A percentile compares a stretch with the other conserved stretches of the same genome.
These are phyloP conservation scores for Theobroma grandiflorum DNA, from an alignment of 441 rosid genomes.

Conservation along the genomic window DNA sequence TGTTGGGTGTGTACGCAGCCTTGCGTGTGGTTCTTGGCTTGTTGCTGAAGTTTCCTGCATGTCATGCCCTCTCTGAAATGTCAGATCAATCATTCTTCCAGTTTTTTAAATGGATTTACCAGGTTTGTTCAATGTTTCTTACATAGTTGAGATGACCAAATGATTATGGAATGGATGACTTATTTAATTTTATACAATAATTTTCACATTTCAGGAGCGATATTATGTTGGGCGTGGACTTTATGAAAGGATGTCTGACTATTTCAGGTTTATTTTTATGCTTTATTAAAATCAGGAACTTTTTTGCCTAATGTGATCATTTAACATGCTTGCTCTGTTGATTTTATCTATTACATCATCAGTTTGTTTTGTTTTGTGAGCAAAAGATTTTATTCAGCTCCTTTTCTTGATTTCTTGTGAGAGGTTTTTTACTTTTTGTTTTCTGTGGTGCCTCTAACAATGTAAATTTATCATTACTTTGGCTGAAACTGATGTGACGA, in stretches of 20 bases:
- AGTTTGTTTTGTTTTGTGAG: neutral
- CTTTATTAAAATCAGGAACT: constrained; percentile 17
- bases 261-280: constrained; percentile 73
- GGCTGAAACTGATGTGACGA: neutral
- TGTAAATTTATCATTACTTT: constrained; percentile 5
- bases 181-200: constrained; percentile 18
- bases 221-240: constrained; percentile 99
- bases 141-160: constrained; percentile 14
- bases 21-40: constrained; percentile 76
- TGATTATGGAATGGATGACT: constrained; percentile 25
- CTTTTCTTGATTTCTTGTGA: neutral
- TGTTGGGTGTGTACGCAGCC: constrained; percentile 88
- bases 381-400: neutral
- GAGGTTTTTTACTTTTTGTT: neutral
- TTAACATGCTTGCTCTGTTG: constrained; percentile 1
- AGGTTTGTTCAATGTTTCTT: constrained; percentile 57
- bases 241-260: constrained; percentile 86
- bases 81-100: constrained; percentile 98
- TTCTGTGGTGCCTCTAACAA: neutral
- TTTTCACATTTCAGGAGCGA: constrained; percentile 76
- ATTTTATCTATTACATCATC: constrained; percentile 16
- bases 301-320: constrained; percentile 19
- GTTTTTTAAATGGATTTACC: constrained; percentile 99
- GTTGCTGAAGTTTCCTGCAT: constrained; percentile 82
- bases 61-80: constrained; percentile 89